Percentiles rank a stretch among this genome's conserved stretches.
Evolutionary conservation across 2,329 filamentous ascomycete genomes (phyloP).

Genomic region (Fusarium luffae): DNA sequence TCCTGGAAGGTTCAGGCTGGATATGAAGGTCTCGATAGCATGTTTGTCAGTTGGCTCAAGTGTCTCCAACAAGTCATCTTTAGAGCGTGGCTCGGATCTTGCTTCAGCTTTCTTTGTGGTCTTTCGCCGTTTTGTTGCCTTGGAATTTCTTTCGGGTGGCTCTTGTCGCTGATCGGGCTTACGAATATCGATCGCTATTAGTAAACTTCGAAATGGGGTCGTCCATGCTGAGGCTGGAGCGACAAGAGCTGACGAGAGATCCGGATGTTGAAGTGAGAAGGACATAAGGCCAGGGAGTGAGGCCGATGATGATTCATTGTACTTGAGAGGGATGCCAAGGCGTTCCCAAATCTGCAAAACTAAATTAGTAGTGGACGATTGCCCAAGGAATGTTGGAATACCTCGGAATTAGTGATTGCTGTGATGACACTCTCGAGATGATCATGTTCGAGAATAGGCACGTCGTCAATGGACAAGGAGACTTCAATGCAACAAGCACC

Average conservation of each 20-base stretch:
- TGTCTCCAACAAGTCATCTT: slow-evolving; percentile 22
- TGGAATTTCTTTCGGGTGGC: background rate
- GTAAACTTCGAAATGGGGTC: slow-evolving; percentile 44
- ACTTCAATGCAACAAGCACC: slow-evolving; percentile 48
- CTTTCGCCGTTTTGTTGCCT: slow-evolving; percentile 22
- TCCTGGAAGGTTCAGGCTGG: slow-evolving; percentile 33
- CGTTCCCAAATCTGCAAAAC: slow-evolving; percentile 48
- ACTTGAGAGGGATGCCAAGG: slow-evolving; percentile 46
- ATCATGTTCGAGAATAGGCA: slow-evolving; percentile 19
- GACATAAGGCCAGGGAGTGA: slow-evolving; percentile 36
- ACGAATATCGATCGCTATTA: slow-evolving; percentile 43
- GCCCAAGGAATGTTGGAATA: slow-evolving; percentile 15
- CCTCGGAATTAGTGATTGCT: slow-evolving; percentile 44
- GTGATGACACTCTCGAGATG: slow-evolving; percentile 25
- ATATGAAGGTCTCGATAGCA: slow-evolving; percentile 48
- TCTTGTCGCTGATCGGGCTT: background rate
- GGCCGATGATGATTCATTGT: slow-evolving; percentile 6
- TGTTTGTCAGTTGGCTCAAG: slow-evolving; percentile 41
- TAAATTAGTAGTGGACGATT: background rate
- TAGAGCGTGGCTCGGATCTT: background rate
- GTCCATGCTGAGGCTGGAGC: slow-evolving; percentile 44
- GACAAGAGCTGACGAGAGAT: slow-evolving; percentile 47
- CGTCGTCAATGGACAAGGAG: slow-evolving; percentile 39
- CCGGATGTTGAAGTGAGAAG: slow-evolving; percentile 54
- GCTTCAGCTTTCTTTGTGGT: background rate